These are phyloP conservation scores for Colletotrichum somersetense DNA, from an alignment of 2,329 filamentous ascomycete genomes.

Conservation along the genomic window DNA sequence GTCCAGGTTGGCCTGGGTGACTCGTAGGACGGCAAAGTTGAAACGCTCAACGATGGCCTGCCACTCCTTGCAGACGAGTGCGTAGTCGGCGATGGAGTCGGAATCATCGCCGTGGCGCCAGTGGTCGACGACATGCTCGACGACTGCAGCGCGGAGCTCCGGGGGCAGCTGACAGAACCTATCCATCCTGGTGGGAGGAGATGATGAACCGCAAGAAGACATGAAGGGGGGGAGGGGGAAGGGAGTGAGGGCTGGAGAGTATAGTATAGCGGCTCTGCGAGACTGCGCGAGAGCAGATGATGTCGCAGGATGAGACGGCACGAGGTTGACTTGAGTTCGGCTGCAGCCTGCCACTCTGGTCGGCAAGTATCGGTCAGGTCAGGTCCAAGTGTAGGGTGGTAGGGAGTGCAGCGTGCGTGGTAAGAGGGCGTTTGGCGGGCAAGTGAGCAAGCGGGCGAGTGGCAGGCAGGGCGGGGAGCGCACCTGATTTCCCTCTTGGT, in stretches of 20 bases:
- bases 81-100: slow-evolving; percentile 43
- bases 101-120: slow-evolving; percentile 42
- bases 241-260: slow-evolving; percentile 6
- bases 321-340: slow-evolving; percentile 40
- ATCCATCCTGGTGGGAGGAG: slow-evolving; percentile 32
- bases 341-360: slow-evolving; percentile 33
- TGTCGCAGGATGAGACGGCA: slow-evolving; percentile 40
- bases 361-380: slow-evolving; percentile 40
- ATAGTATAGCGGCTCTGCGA: slow-evolving; percentile 2
- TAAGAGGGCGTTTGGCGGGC: slow-evolving; percentile 33
- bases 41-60: slow-evolving; percentile 45
- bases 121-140: slow-evolving; percentile 39
- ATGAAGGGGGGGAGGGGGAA: not conserved
- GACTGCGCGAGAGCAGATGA: slow-evolving; percentile 21
- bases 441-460: slow-evolving; percentile 7
- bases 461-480: slow-evolving; percentile 26
- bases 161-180: slow-evolving; percentile 33
- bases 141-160: slow-evolving; percentile 41
- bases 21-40: slow-evolving; percentile 44
- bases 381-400: slow-evolving; percentile 25
- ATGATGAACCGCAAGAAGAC: slow-evolving; percentile 25
- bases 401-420: slow-evolving; percentile 21
- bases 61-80: slow-evolving; percentile 47
- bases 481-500: slow-evolving; percentile 31
- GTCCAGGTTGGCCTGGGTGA: slow-evolving; percentile 41